Evolutionary conservation across 805 yeast species (phyloP), one percentile per base, ranked within the genome.

Genomic region (Ogataea ramenticola): DNA sequence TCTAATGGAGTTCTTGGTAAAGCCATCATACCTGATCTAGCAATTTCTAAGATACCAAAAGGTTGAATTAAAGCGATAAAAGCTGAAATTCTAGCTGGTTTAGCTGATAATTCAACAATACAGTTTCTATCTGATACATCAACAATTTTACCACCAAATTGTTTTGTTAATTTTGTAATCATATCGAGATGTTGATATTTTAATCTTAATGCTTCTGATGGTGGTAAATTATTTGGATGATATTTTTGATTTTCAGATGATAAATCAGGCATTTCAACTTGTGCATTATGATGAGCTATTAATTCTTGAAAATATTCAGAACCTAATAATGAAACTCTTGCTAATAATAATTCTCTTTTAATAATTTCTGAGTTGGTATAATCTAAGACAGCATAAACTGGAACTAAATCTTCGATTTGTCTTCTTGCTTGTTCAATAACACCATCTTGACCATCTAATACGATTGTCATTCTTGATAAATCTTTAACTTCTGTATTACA

Each of bases 21-120:
- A 10, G 98, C 99, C 91, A 93, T 89, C 95, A 91, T 87, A 69
- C 99, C 99, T 22, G 96, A 84, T 70, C 99, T 80, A 37, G 97
- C 96, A 56, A 91, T 85, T 68, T 93, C 99, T 58, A 93, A 75
- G 46, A 93, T 82, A 60, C 99, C 99, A 61, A 93, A 93, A 38
- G 99, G 99, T 64, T 88, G 93, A 60, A 90, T 73, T 61, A 93
- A 78, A 50, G 85, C 86, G 61, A 93, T 78, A 65, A 90, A 90
- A 35, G 95, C 80, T 37, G 91, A 73, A 50, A 93, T 75, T 66
- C 97, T 80, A 43, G 86, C 79, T 32, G 98, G 99, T 64, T 91
- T 90, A 43, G 98, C 99, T 51, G 86, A 75, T 53, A 93, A 77
- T 73, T 93, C 99, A 40, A 93, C 90, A 58, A 93, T 80, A 65